These are phyloP conservation scores for Blepharisma undulans DNA, from an alignment of 169 alveolate genomes.

Conservation along the genomic window DNA sequence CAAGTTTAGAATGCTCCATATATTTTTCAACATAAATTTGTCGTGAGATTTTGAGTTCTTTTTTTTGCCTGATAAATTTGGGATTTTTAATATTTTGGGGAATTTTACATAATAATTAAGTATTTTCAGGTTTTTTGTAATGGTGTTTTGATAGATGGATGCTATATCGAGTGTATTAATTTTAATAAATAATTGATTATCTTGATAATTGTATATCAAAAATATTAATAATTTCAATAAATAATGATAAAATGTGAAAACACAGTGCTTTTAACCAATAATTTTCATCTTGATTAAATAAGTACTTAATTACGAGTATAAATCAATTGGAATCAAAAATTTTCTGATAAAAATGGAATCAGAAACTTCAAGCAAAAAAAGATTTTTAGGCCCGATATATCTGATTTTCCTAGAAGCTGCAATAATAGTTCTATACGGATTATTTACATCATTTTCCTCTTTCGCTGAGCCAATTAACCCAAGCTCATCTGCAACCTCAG, in stretches of 20 bases:
- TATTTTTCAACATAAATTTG: not conserved
- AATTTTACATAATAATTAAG: not conserved
- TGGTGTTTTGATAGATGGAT: not conserved
- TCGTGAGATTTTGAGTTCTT: not conserved
- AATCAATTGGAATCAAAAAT: not conserved
- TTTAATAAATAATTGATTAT: no score
- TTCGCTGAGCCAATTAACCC: not conserved
- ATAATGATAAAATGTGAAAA: not conserved
- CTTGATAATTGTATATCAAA: no score
- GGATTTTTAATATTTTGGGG: not conserved
- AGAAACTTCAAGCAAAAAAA: not conserved
- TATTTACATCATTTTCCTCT: not conserved
- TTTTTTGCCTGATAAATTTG: not conserved
- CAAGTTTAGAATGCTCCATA: conserved; percentile 11
- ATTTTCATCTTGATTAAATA: not conserved
- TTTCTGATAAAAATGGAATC: not conserved
- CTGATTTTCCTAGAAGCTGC: not conserved
- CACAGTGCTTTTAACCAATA: not conserved
- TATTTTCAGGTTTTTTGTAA: not conserved
- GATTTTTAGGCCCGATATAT: not conserved
- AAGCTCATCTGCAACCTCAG: not conserved
- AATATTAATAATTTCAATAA: no score
- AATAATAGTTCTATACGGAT: not conserved
- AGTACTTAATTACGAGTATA: not conserved
- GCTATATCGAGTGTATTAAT: not conserved